Evolutionary conservation across 1,284 basidiomycete genomes (phyloP).

Genomic region (Volvariella volvacea): DNA sequence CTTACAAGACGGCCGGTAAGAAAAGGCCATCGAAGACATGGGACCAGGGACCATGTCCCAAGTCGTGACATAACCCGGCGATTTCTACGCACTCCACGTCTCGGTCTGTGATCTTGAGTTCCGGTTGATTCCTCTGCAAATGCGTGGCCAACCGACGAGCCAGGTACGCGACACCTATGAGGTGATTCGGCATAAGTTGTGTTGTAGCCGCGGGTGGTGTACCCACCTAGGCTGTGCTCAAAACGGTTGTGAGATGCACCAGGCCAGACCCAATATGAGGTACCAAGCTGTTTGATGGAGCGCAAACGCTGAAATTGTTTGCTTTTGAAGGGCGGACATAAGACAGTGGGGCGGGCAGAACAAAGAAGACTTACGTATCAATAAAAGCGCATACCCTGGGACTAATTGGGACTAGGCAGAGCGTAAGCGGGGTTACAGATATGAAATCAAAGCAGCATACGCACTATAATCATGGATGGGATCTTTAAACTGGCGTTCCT

Average conservation of each 20-base stretch:
- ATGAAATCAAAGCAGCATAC: conserved; percentile 12
- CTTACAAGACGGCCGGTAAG: conserved; percentile 53
- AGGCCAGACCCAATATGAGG: conserved; percentile 69
- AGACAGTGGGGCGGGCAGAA: neutral
- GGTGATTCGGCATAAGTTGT: conserved; percentile 4
- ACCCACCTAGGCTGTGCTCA: conserved; percentile 69
- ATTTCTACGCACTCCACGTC: conserved; percentile 64
- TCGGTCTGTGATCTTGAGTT: conserved; percentile 56
- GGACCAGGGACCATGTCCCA: conserved; percentile 71
- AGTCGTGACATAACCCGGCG: conserved; percentile 67
- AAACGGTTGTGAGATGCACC: conserved; percentile 74
- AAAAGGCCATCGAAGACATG: conserved; percentile 68
- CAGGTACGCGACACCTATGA: conserved; percentile 62
- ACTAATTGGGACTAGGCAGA: conserved; percentile 27
- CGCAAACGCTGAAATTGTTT: conserved; percentile 70
- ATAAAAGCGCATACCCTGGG: conserved; percentile 31
- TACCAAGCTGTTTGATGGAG: conserved; percentile 71
- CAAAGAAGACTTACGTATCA: conserved; percentile 35
- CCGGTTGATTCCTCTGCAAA: conserved; percentile 51
- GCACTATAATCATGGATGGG: conserved; percentile 43
- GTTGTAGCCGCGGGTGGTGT: neutral
- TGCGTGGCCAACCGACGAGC: conserved; percentile 54
- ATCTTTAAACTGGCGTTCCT: conserved; percentile 29
- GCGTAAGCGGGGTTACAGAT: neutral
- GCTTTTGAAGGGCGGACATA: conserved; percentile 27